Base-by-base conservation (phyloP, 768 basidiomycete species). In the Naganishia randhawae region DNA sequence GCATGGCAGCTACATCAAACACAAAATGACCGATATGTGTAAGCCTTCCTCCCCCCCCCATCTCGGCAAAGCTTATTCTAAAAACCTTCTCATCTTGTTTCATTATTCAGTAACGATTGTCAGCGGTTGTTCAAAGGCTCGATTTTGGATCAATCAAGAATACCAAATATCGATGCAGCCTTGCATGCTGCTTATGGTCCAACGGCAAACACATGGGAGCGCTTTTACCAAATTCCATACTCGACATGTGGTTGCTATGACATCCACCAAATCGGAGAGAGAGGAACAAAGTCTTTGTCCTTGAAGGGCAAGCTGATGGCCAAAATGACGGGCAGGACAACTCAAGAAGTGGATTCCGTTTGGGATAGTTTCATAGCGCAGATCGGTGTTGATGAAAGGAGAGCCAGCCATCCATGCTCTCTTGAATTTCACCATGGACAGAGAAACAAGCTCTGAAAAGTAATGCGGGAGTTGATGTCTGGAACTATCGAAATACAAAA, bases 211-310 rank as follows among this genome's bases (percentile, higher is more conserved):
- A 27, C 55, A 14, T 57, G 55, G 55, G 5, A 16, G 17, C 33
- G 19, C 9, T 35, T 57, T 37, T 39, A 39, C 37, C 8, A 22
- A 1, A 8, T 57, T 22, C 55, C 55, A 27, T 57, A 57, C 37
- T 57, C 55, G 37, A 22, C 55, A n/a, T 57, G 55, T 22, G 55
- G 55, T 22, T 57, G 55, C n/a, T 57, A 57, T 35, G 37, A 9
- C 7, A 16, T 39, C 55, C 19, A 4, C 11, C 10, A 37, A 27
- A 41, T 37, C 27, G 33, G 6, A n/a, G 9, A 19, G 13, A 37
- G 3, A 5, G 19, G 13, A 35, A 13, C 33, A 16, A 57, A 39
- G 55, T 16, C 55, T 17, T 4, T 16, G 8, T 57, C 55, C n/a
- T 17, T 57, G 10, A 57, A 57, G 55, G 55, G 41, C 19, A 57